phyloP scores from a whole-genome alignment of 352 stramenopile species.

The Pythium coloratum region DNA sequence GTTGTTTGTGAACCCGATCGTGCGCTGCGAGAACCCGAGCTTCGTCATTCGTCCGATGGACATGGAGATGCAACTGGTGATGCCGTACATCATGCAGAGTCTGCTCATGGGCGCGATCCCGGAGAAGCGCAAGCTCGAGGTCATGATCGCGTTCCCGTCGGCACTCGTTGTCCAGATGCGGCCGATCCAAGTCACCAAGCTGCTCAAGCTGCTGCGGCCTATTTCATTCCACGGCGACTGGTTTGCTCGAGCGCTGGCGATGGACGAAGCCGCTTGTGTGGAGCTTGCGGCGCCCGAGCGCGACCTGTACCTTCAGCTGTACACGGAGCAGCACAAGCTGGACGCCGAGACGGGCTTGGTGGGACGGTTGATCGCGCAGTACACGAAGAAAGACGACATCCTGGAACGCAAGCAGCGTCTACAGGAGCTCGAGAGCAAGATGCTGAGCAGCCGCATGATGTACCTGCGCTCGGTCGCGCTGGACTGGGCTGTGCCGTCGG shows the following conservation, averaged over 20 bases:
- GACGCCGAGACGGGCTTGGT: conserved; percentile 52
- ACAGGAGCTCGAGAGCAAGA: conserved; percentile 52
- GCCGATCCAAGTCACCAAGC: conserved; percentile 57
- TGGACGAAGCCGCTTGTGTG: conserved; percentile 64
- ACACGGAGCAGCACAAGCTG: conserved; percentile 52
- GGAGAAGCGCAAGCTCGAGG: conserved; percentile 42
- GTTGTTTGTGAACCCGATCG: conserved; percentile 62
- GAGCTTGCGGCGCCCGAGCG: conserved; percentile 45
- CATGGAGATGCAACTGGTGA: conserved; percentile 57
- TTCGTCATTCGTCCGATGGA: conserved; percentile 53
- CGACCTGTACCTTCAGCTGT: conserved; percentile 66
- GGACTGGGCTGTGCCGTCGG: conserved; percentile 64
- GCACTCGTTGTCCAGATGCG: conserved; percentile 55
- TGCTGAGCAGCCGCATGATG: conserved; percentile 60
- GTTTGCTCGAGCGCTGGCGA: conserved; percentile 48
- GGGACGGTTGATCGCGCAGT: conserved; percentile 37
- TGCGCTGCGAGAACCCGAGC: conserved; percentile 32
- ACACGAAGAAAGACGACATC: conserved; percentile 49
- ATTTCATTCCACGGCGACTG: conserved; percentile 74
- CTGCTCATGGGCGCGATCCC: conserved; percentile 50
- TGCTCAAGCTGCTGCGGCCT: conserved; percentile 57
- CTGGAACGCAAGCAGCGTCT: conserved; percentile 38
- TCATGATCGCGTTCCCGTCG: conserved; percentile 50
- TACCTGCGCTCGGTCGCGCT: conserved; percentile 61
- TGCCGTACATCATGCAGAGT: conserved; percentile 68